phyloP scores from a whole-genome alignment of 2,329 filamentous ascomycete species.

The Lecanicillium sp. region DNA sequence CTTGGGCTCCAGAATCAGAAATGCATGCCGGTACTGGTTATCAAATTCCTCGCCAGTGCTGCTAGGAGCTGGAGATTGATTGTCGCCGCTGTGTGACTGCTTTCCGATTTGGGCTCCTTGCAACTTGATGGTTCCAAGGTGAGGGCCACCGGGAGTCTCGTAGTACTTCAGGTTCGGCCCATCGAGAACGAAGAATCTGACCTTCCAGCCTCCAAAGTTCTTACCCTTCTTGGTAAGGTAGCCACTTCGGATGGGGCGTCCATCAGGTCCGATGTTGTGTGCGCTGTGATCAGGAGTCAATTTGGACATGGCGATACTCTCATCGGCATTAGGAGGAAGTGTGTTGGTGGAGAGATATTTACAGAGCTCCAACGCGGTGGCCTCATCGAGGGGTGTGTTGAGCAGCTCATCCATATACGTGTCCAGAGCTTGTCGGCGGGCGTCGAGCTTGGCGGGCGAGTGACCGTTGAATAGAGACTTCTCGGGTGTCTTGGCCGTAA shows the following conservation, averaged over 20 bases:
- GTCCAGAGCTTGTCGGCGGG: slow-evolving; percentile 73
- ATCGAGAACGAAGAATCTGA: slow-evolving; percentile 58
- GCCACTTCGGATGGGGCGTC: slow-evolving; percentile 70
- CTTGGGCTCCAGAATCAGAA: slow-evolving; percentile 91
- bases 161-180: slow-evolving; percentile 75
- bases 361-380: slow-evolving; percentile 75
- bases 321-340: slow-evolving; percentile 56
- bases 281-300: slow-evolving; percentile 23
- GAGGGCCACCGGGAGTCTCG: slow-evolving; percentile 81
- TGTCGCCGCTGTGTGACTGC: slow-evolving; percentile 53
- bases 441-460: slow-evolving; percentile 88
- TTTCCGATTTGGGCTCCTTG: slow-evolving; percentile 89
- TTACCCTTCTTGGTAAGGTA: slow-evolving; percentile 96
- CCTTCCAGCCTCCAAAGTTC: slow-evolving; percentile 99
- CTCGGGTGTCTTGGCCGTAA: slow-evolving; percentile 75
- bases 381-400: slow-evolving; percentile 73
- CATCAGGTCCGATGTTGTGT: slow-evolving; percentile 49
- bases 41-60: slow-evolving; percentile 66
- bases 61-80: slow-evolving; percentile 53
- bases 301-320: slow-evolving; percentile 32
- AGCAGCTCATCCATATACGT: slow-evolving; percentile 80
- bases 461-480: slow-evolving; percentile 84
- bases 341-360: slow-evolving; percentile 71
- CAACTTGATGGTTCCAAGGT: slow-evolving; percentile 90
- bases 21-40: slow-evolving; percentile 94